Evolutionary conservation across 2,329 filamentous ascomycete genomes (phyloP).

Genomic region (Microsporum canis): DNA sequence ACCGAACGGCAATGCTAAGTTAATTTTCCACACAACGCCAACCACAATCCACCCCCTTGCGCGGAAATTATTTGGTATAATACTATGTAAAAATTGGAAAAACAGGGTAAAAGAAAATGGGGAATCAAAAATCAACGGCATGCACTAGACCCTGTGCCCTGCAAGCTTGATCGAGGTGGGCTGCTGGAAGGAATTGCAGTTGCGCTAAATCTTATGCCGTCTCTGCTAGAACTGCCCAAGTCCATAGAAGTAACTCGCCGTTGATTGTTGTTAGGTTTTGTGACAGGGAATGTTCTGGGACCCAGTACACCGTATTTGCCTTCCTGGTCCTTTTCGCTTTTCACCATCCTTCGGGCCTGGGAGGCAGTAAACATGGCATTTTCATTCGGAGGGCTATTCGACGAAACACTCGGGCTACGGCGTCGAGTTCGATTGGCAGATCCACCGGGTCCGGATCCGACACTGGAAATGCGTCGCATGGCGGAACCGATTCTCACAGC

Average conservation of each 20-base stretch:
- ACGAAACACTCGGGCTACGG: constrained; percentile 41
- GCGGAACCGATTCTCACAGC: constrained; percentile 45
- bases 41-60: background rate
- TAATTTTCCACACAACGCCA: background rate
- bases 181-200: constrained; percentile 26
- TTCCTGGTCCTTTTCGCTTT: constrained; percentile 47
- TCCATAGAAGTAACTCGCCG: constrained; percentile 35
- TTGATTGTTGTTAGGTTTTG: constrained; percentile 40
- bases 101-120: background rate
- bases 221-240: constrained; percentile 28
- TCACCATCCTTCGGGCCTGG: constrained; percentile 56
- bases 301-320: constrained; percentile 49
- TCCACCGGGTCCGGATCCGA: constrained; percentile 28
- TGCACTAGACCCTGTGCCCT: background rate
- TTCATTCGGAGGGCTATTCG: constrained; percentile 42
- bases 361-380: constrained; percentile 53
- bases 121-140: background rate
- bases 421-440: constrained; percentile 38
- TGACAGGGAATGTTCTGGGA: constrained; percentile 48
- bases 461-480: constrained; percentile 43
- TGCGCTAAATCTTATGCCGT: constrained; percentile 28
- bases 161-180: background rate
- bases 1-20: background rate
- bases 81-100: background rate
- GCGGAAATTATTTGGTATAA: constrained; percentile 4